These are phyloP conservation scores for Sesbania bispinosa DNA, from an alignment of 306 rosid genomes.

Conservation along the genomic window DNA sequence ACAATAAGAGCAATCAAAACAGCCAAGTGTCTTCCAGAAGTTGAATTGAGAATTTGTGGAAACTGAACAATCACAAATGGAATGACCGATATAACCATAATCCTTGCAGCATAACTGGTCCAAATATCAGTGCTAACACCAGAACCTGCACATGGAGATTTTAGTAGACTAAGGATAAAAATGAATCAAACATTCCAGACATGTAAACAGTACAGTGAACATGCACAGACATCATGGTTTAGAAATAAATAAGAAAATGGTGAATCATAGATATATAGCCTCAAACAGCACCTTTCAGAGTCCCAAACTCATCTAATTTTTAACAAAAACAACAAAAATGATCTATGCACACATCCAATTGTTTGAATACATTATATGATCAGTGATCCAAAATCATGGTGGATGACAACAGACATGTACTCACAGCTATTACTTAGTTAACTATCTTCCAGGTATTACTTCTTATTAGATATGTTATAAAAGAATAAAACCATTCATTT, in stretches of 20 bases:
- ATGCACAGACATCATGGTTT: neutral
- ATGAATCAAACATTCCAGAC: conserved; percentile 3
- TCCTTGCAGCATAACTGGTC: conserved; percentile 86
- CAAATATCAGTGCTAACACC: conserved; percentile 94
- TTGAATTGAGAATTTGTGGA: conserved; percentile 72
- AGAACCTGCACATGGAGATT: conserved; percentile 62
- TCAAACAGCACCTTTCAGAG: neutral
- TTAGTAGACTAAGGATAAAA: neutral
- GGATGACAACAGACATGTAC: neutral
- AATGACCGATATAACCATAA: conserved; percentile 71
- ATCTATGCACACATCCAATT: neutral
- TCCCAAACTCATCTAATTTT: neutral
- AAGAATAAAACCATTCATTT: neutral
- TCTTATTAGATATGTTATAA: neutral
- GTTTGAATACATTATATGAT: neutral
- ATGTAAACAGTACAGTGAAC: neutral
- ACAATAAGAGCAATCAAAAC: conserved; percentile 71
- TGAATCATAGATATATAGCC: neutral
- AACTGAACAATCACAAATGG: conserved; percentile 88
- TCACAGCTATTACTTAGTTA: neutral
- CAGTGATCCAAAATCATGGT: neutral
- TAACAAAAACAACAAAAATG: neutral
- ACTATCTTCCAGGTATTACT: neutral
- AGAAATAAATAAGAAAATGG: neutral
- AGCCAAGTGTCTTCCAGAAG: conserved; percentile 70